Conservation (phyloP, 75 land plant species). For the Pinus taeda region DNA sequence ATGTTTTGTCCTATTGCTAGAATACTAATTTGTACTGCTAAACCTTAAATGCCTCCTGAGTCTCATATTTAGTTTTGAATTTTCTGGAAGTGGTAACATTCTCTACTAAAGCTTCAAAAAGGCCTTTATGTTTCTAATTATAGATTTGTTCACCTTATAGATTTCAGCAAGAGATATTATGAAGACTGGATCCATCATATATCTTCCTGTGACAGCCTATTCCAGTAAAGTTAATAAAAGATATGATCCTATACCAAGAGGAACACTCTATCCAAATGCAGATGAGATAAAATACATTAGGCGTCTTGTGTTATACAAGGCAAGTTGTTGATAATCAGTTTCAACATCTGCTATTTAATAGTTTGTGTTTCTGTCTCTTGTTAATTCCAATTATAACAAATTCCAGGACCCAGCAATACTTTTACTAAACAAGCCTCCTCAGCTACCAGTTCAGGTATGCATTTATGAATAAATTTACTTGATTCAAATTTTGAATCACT, state of each 20-base stretch:
- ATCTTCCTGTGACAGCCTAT: conserved; percentile 50
- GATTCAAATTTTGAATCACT: too few relatives aligned
- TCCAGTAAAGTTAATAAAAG: conserved; percentile 46
- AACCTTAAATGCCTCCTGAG: too few relatives aligned
- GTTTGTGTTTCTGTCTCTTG: not conserved
- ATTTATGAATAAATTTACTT: too few relatives aligned
- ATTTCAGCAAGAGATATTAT: conserved; percentile 40
- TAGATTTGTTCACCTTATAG: conserved; percentile 17
- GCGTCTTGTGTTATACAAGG: conserved; percentile 68
- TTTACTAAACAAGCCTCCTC: conserved; percentile 66
- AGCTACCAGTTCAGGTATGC: conserved; percentile 54
- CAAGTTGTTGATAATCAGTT: conserved; percentile 3
- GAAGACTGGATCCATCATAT: conserved; percentile 41
- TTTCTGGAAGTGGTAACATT: too few relatives aligned
- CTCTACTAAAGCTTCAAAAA: too few relatives aligned
- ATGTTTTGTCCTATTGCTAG: too few relatives aligned
- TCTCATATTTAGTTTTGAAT: too few relatives aligned
- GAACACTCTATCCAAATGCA: conserved; percentile 59
- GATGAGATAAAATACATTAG: conserved; percentile 60
- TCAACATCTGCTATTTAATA: not conserved
- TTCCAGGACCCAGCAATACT: conserved; percentile 57
- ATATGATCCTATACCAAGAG: conserved; percentile 61
- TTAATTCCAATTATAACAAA: not conserved
- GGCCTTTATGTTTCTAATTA: too few relatives aligned
- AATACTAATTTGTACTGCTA: too few relatives aligned